Conservation (phyloP, 129 eudicot genomes). For the Chrysanthemum seticuspe region DNA sequence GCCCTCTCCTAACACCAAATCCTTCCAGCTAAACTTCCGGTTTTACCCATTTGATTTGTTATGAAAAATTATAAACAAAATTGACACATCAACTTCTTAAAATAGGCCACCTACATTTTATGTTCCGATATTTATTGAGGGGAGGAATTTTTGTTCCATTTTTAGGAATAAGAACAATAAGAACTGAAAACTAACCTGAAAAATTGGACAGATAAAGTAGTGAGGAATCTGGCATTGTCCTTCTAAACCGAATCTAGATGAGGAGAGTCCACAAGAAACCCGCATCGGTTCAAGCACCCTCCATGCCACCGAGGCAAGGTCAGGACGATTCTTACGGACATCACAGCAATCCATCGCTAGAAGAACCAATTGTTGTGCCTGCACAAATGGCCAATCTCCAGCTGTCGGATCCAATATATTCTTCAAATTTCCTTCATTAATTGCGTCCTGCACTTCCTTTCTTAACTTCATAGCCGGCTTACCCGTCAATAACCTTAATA, state of each 20-base stretch:
- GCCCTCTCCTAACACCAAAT: no score
- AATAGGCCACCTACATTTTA: background rate
- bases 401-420: slow-evolving; percentile 74
- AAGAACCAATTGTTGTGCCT: slow-evolving; percentile 85
- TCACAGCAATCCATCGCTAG: slow-evolving; percentile 75
- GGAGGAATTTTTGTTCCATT: background rate
- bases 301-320: slow-evolving; percentile 79
- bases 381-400: slow-evolving; percentile 98
- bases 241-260: slow-evolving; percentile 39
- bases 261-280: slow-evolving; percentile 64
- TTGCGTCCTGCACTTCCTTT: slow-evolving; percentile 69
- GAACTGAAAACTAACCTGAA: slow-evolving; percentile 60
- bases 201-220: slow-evolving; percentile 81
- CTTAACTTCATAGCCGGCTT: slow-evolving; percentile 58
- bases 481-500: slow-evolving; percentile 78
- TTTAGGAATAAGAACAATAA: background rate
- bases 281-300: slow-evolving; percentile 87
- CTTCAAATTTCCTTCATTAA: slow-evolving; percentile 62
- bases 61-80: background rate
- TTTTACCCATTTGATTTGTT: no score
- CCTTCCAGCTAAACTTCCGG: no score
- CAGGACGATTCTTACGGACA: slow-evolving; percentile 57
- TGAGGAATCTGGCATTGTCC: slow-evolving; percentile 57
- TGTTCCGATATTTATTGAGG: background rate
- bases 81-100: background rate